Conservation (phyloP, 176 grass and related monocot species). For the Hyparrhenia diplandra region DNA sequence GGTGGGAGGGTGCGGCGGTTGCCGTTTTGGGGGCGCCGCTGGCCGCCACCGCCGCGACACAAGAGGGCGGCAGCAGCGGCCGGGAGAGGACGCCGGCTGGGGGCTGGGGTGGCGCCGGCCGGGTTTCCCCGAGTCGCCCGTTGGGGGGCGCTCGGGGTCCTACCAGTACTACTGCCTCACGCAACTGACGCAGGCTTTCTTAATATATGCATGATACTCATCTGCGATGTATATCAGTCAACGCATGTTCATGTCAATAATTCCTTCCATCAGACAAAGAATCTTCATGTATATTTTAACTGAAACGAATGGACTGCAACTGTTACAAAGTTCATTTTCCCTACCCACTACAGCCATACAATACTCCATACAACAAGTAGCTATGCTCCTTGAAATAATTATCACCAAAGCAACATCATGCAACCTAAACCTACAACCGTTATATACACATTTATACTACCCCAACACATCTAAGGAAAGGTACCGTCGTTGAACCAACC, state of each 20-base stretch:
- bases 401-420: not conserved
- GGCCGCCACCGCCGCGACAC: too few relatives aligned
- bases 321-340: not conserved
- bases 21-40: too few relatives aligned
- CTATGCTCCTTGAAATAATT: slow-evolving; percentile 9
- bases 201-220: too few relatives aligned
- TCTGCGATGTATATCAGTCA: not conserved
- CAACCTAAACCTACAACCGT: not conserved
- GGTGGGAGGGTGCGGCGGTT: too few relatives aligned
- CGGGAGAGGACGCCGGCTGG: too few relatives aligned
- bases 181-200: too few relatives aligned
- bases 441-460: not conserved
- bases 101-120: too few relatives aligned
- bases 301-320: not conserved
- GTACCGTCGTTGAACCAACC: not conserved
- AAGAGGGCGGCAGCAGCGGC: too few relatives aligned
- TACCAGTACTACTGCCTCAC: too few relatives aligned
- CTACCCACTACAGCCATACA: not conserved
- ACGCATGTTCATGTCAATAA: not conserved
- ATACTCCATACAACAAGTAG: not conserved
- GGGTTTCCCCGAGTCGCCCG: too few relatives aligned
- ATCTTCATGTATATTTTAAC: slow-evolving; percentile 1
- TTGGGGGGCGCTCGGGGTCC: too few relatives aligned
- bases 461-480: not conserved
- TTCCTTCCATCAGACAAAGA: slow-evolving; percentile 8